Conservation (phyloP, 495 filamentous ascomycete genomes). For the Talaromyces proteolyticus region DNA sequence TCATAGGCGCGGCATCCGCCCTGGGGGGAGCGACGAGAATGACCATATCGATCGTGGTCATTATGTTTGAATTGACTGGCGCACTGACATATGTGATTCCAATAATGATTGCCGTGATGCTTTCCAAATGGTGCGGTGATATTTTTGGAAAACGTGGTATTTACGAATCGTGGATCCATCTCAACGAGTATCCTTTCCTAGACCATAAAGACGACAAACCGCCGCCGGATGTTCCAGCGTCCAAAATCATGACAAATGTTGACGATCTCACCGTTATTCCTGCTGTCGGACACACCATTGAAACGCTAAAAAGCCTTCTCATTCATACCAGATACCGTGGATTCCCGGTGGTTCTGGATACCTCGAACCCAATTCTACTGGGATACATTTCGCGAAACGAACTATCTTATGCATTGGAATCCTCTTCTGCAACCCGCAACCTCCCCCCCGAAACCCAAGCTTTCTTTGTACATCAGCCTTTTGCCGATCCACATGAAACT, state of each 20-base stretch:
- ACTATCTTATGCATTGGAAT: slow-evolving; percentile 70
- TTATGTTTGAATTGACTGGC: slow-evolving; percentile 98
- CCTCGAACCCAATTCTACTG: slow-evolving; percentile 60
- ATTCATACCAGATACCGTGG: slow-evolving; percentile 74
- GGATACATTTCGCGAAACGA: slow-evolving; percentile 95
- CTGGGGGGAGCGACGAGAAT: slow-evolving; percentile 96
- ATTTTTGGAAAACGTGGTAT: slow-evolving; percentile 92
- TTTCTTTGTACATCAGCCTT: slow-evolving; percentile 76
- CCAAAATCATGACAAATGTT: slow-evolving; percentile 83
- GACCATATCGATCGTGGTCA: slow-evolving; percentile 95
- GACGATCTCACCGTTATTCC: slow-evolving; percentile 88
- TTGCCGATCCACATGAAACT: slow-evolving; percentile 69
- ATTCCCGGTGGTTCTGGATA: slow-evolving; percentile 83
- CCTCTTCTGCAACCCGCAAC: slow-evolving; percentile 39
- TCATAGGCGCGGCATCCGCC: slow-evolving; percentile 93
- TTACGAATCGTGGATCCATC: slow-evolving; percentile 96
- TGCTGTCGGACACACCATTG: slow-evolving; percentile 78
- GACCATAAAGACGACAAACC: slow-evolving; percentile 84
- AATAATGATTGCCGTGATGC: slow-evolving; percentile 99
- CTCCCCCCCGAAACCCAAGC: slow-evolving; percentile 69
- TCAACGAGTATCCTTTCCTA: slow-evolving; percentile 93
- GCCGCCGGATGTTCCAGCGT: slow-evolving; percentile 75
- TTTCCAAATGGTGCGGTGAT: slow-evolving; percentile 97
- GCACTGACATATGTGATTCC: slow-evolving; percentile 94
- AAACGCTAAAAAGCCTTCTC: slow-evolving; percentile 63